Evolutionary conservation across 1,284 basidiomycete genomes (phyloP).

Genomic region (Moesziomyces antarcticus): DNA sequence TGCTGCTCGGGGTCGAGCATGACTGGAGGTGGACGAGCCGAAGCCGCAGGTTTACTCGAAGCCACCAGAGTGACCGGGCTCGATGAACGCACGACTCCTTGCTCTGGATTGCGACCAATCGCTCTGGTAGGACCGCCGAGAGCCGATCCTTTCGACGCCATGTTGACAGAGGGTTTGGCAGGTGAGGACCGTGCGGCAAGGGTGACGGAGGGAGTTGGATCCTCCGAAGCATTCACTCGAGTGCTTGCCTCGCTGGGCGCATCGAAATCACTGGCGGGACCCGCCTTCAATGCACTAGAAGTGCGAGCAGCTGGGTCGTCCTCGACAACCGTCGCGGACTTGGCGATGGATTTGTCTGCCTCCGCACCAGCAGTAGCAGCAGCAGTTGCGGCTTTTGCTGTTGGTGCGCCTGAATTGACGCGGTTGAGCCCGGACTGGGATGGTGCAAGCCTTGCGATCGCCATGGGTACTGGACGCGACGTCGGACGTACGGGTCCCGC

Average conservation of each 20-base stretch:
- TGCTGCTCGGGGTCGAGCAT: conserved; percentile 39
- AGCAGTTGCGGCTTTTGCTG: neutral
- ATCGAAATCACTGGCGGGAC: neutral
- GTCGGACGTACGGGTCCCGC: conserved; percentile 1
- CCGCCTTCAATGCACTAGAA: no score
- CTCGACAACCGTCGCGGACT: neutral
- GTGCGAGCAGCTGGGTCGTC: no score
- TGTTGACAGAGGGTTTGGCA: neutral
- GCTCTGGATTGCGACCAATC: neutral
- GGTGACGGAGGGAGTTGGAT: no score
- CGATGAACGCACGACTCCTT: conserved; percentile 13
- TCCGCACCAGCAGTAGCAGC: neutral
- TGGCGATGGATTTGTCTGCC: neutral
- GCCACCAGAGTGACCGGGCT: conserved; percentile 17
- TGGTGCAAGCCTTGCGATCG: conserved; percentile 32
- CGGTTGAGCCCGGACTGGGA: conserved; percentile 12
- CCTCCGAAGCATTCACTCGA: neutral
- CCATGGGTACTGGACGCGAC: conserved; percentile 36
- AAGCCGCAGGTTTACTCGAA: conserved; percentile 3
- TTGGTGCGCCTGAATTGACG: neutral
- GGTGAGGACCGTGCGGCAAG: no score
- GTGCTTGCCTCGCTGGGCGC: neutral
- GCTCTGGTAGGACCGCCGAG: conserved; percentile 4
- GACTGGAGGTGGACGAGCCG: conserved; percentile 18
- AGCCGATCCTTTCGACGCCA: neutral